Base-by-base conservation (phyloP, 2,329 filamentous ascomycete genomes). In the Westerdykella aurantiaca region DNA sequence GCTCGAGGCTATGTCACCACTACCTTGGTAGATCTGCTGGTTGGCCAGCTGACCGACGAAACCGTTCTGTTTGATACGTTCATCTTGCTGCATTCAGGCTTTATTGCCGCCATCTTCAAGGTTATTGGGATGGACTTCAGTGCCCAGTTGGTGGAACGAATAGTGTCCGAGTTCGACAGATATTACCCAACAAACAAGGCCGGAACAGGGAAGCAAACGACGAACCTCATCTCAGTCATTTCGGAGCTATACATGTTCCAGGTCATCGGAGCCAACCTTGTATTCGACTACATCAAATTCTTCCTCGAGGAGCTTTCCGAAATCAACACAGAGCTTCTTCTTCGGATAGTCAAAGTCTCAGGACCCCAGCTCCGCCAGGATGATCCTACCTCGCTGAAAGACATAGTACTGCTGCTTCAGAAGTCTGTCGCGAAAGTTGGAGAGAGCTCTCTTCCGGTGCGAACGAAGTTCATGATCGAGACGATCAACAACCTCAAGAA, bases 391-490 rank as follows among this genome's bases (percentile, higher is more conserved):
- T 77, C 91, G 0, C 72, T 98, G 39, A 95, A 95, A 64, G 88
- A 95, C 49, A 93, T 98, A 49, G 83, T 95, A 5, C 72, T 84
- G 10, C 75, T 88, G 39, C 78, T 97, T 45, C 86, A 88, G 51
- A 82, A 83, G 17, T 81, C 83, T 1, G 79, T 90, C 2, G 73
- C 80, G 1, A 82, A 80, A 47, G 72, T 77, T 31, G 86, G 85
- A 4, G 81, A 86, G 56, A 72, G 73, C 11, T 85, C 82, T 16
- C 72, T 95, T 22, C 91, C 89, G 1, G 86, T 90, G 9, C 83
- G 93, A 44, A 96, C 91, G 1, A 94, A 86, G 54, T 96, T 96
- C 69, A 97, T 97, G 90, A 86, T 98, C 41, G 91, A 97, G 60
- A 93, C 86, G 1, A 95, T 98, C 65, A 88, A 86, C 46, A 88